phyloP scores from a whole-genome alignment of 164 flowering plant species.

The Berberis vulgaris region DNA sequence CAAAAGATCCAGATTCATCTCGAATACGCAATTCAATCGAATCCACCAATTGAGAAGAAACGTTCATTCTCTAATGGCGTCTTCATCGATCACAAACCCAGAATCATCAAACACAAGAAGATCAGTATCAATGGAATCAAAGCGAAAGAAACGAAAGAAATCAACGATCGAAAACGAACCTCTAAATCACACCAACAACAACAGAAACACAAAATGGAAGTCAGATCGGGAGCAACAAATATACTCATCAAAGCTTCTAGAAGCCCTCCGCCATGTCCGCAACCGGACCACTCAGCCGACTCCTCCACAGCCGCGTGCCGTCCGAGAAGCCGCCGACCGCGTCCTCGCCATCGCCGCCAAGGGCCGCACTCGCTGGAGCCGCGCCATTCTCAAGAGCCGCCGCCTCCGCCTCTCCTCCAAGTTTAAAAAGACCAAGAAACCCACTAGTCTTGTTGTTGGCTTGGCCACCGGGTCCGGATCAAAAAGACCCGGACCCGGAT shows the following conservation, averaged over 20 bases:
- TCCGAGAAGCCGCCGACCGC: constrained; percentile 57
- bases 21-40: too few relatives aligned
- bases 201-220: constrained; percentile 18
- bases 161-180: neutral
- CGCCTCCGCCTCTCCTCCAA: constrained; percentile 29
- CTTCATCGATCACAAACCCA: neutral
- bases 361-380: constrained; percentile 68
- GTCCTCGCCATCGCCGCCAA: constrained; percentile 51
- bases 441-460: constrained; percentile 1
- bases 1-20: too few relatives aligned
- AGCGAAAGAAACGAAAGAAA: constrained; percentile 7
- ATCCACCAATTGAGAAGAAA: too few relatives aligned
- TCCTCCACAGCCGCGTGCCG: constrained; percentile 33
- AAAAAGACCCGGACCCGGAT: too few relatives aligned
- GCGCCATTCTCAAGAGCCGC: constrained; percentile 46
- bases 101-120: constrained; percentile 4
- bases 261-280: constrained; percentile 39
- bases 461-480: neutral
- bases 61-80: neutral
- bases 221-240: constrained; percentile 32
- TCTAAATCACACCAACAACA: neutral
- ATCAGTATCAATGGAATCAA: constrained; percentile 7
- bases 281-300: constrained; percentile 5
- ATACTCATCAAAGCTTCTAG: constrained; percentile 55
- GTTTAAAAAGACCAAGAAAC: constrained; percentile 24